Conservation (phyloP, 1,284 basidiomycete species). For the Leccinum subspadiceum region DNA sequence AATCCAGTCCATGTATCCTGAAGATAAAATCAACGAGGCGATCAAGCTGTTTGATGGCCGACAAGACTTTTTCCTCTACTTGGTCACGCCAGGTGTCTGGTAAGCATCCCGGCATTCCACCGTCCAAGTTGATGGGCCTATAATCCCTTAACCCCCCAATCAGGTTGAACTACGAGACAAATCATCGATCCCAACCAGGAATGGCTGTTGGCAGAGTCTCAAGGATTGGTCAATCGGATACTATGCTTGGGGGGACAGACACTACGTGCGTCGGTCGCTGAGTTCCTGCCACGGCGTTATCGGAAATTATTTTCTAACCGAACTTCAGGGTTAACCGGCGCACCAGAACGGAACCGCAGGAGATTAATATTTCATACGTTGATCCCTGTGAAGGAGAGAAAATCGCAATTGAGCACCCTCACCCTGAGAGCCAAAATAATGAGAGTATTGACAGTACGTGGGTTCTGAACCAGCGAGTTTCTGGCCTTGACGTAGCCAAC, state of each 20-base stretch:
- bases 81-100: constrained; percentile 3
- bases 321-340: not conserved
- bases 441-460: not conserved
- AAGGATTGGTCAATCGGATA: not conserved
- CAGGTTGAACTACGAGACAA: not conserved
- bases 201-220: not conserved
- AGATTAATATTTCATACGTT: not conserved
- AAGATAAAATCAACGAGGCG: not conserved
- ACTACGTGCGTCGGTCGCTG: not conserved
- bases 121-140: not conserved
- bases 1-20: not conserved
- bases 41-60: constrained; percentile 1
- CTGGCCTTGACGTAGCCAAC: not conserved
- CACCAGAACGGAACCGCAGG: not conserved
- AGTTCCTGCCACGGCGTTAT: too few species aligned
- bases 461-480: not conserved
- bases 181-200: not conserved
- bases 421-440: not conserved
- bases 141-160: not conserved
- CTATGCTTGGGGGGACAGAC: not conserved
- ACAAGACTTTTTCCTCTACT: not conserved
- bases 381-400: not conserved
- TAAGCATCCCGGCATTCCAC: not conserved
- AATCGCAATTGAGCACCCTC: not conserved
- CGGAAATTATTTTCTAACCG: not conserved